Percentiles rank a stretch among this genome's conserved stretches.
These are phyloP conservation scores for Macadamia integrifolia DNA, from an alignment of 164 flowering plant species.

Conservation along the genomic window DNA sequence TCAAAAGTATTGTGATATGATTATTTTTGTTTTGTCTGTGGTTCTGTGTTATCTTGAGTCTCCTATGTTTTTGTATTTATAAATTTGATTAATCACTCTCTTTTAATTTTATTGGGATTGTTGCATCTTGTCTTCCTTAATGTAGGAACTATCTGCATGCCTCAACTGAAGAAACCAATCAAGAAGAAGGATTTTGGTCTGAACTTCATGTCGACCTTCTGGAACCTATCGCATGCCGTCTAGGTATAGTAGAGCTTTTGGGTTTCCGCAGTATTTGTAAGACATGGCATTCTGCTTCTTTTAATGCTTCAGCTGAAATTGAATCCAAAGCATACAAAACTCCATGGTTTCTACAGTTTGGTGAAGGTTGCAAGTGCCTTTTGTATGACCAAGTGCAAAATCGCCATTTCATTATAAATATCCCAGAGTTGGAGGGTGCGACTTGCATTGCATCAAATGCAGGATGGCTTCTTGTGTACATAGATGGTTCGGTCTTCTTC, in stretches of 20 bases:
- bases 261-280: slow-evolving; percentile 20
- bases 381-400: neutral
- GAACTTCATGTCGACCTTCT: slow-evolving; percentile 20
- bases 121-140: no score
- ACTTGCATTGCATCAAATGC: slow-evolving; percentile 25
- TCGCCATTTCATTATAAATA: neutral
- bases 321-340: neutral
- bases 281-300: slow-evolving; percentile 18
- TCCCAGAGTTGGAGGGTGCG: slow-evolving; percentile 20
- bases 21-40: no score
- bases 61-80: no score
- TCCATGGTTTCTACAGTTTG: slow-evolving; percentile 20
- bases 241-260: slow-evolving; percentile 14
- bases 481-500: slow-evolving; percentile 17
- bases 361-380: neutral
- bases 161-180: no score
- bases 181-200: slow-evolving; percentile 12
- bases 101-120: no score
- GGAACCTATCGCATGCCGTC: slow-evolving; percentile 6
- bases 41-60: no score
- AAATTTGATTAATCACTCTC: no score
- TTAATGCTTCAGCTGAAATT: slow-evolving; percentile 12
- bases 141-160: no score
- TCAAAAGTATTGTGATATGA: no score
- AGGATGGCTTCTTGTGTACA: slow-evolving; percentile 27